Evolutionary conservation across 202 grass and related monocot species (phyloP), one percentile per base, ranked within the genome.

Genomic region (Bolboschoenoplectus hybrid): DNA sequence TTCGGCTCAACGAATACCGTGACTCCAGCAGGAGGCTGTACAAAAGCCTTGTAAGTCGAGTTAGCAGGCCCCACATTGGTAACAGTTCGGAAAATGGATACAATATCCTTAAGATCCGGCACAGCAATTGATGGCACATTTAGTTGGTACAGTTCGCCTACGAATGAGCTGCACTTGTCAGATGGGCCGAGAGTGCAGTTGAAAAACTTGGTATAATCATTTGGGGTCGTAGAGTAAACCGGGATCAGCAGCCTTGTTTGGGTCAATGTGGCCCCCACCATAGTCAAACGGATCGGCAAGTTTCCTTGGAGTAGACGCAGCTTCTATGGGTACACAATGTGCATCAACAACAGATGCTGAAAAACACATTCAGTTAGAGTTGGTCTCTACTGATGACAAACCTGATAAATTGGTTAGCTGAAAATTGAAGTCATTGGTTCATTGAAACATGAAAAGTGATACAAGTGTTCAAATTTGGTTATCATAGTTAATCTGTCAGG

Each of bases 211-310:
- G 63, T 35, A 36, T 65, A 65, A 35, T 65, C 63, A 6, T 11
- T 65, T 1, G 63, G 63, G 9, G 57, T 60, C 57, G 17, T 60
- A 60, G 14, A 60, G 2, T 60, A 60, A 60, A 36, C 26, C 32
- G 2, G 63, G 63, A 65, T 65, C 26, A 65, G 63, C 63, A 6
- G 63, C 63, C 9, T 65, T 65, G 63, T 65, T 65, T 35, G 63
- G 32, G 8, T 86, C 38, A 0, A 91, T 82, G 7, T 84, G 85
- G 0, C 92, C 92, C 1, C 88, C 88, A 3, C 92, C 92, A 6
- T 85, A 94, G 89, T 94, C 92, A 4, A 92, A 94, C 0, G 92
- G 88, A 49, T 94, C 88, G 0, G 81, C 86, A 0, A 85, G 1
- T 19, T 94, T 94, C 12, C 88, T 80, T 0, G 86, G 55, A 6